Evolutionary conservation across 148 eudicot species (phyloP).

Genomic region (Polygonum aviculare): DNA sequence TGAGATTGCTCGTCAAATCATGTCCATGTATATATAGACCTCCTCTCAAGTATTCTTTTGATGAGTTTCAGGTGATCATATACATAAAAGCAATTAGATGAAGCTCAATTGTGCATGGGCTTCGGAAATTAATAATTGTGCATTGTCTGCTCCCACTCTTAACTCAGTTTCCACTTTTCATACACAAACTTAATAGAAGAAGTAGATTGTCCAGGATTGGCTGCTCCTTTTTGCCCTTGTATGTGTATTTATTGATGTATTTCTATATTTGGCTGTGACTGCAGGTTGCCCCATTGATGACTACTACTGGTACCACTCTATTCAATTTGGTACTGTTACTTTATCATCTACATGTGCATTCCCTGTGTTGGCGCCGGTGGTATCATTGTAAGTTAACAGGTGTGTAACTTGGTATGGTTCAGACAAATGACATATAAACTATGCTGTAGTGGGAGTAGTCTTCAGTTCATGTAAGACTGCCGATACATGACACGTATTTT

Average conservation of each 20-base stretch:
- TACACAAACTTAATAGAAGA: background rate
- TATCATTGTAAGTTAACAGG: background rate
- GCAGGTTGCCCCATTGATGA: background rate
- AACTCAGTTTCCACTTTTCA: background rate
- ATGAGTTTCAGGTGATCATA: constrained; percentile 6
- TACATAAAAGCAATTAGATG: background rate
- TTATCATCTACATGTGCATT: background rate
- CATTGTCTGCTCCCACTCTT: background rate
- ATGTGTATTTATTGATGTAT: background rate
- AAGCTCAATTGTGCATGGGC: background rate
- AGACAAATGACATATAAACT: background rate
- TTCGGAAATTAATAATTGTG: background rate
- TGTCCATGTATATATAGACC: constrained; percentile 51
- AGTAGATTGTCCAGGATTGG: background rate
- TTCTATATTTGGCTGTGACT: background rate
- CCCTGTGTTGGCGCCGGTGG: background rate
- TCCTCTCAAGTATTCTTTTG: background rate
- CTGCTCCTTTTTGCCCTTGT: background rate
- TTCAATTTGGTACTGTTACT: background rate
- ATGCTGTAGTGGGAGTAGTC: background rate
- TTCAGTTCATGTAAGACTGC: background rate
- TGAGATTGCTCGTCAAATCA: constrained; percentile 90
- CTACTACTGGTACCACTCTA: background rate
- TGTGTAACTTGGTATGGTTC: background rate
- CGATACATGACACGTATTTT: background rate